phyloP scores from a whole-genome alignment of 352 stramenopile species.

The Elongisporangium prolatum region DNA sequence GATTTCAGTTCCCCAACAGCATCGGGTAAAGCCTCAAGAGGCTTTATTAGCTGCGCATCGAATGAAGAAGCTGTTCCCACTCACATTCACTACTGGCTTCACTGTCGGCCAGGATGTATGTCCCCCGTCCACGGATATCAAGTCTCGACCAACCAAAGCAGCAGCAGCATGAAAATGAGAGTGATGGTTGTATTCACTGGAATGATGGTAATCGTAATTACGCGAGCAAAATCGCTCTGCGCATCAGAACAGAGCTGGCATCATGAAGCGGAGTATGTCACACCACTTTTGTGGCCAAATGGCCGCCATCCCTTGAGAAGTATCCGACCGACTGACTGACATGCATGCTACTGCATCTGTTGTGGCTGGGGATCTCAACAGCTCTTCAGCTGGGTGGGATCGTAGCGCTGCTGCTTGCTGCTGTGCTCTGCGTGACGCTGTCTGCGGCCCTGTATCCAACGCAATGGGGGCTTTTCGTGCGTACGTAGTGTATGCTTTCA shows the following conservation, averaged over 20 bases:
- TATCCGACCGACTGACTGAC: background rate
- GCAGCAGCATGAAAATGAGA: too few relatives aligned
- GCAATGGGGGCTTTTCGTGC: constrained; percentile 61
- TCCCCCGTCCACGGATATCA: too few relatives aligned
- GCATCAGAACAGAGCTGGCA: background rate
- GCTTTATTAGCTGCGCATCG: too few relatives aligned
- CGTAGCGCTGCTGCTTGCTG: constrained; percentile 46
- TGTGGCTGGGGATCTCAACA: constrained; percentile 7
- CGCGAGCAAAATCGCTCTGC: background rate
- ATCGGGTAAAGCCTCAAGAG: too few relatives aligned
- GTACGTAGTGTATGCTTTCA: constrained; percentile 18
- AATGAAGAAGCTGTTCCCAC: too few relatives aligned
- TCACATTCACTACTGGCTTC: too few relatives aligned
- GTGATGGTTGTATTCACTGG: background rate
- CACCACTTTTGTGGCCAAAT: background rate
- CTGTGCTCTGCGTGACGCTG: constrained; percentile 50
- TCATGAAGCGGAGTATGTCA: background rate
- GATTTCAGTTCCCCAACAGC: background rate
- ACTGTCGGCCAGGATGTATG: too few relatives aligned
- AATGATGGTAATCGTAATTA: background rate
- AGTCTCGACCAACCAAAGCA: too few relatives aligned
- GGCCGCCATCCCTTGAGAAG: too few relatives aligned
- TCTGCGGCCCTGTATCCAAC: constrained; percentile 54
- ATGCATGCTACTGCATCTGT: constrained; percentile 2
- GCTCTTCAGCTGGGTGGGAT: constrained; percentile 34